Evolutionary conservation across 2,329 filamentous ascomycete genomes (phyloP).

Genomic region (Fusarium pseudograminearum): DNA sequence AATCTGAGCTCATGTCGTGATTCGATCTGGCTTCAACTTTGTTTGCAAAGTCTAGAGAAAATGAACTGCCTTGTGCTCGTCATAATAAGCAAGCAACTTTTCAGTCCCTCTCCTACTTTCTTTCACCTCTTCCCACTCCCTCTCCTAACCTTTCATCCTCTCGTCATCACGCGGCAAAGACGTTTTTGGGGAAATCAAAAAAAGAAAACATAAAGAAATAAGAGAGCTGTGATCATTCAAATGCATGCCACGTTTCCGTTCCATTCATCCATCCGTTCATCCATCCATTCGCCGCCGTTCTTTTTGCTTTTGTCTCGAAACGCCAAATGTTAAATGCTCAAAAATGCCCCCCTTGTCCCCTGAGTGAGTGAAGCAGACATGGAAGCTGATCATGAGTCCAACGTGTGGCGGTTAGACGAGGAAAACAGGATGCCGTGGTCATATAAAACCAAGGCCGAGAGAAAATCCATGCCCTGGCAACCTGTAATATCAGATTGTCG

Average conservation of each 20-base stretch:
- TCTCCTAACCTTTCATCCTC: conserved; percentile 10
- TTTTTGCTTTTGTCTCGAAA: conserved; percentile 51
- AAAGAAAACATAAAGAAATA: conserved; percentile 39
- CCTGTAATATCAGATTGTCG: conserved; percentile 15
- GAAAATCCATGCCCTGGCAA: conserved; percentile 29
- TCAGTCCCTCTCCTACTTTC: conserved; percentile 26
- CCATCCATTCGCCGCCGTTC: conserved; percentile 49
- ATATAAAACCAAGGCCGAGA: conserved; percentile 35
- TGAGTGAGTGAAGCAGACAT: conserved; percentile 26
- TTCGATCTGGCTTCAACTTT: conserved; percentile 29
- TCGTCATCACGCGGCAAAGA: conserved; percentile 29
- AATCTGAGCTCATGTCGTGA: conserved; percentile 26
- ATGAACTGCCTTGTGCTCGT: conserved; percentile 24
- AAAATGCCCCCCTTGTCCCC: conserved; percentile 38
- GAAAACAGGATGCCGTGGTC: conserved; percentile 39
- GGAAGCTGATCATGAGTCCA: conserved; percentile 44
- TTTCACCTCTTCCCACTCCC: not conserved
- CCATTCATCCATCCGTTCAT: conserved; percentile 48
- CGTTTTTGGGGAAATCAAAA: conserved; percentile 43
- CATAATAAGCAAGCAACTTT: conserved; percentile 31
- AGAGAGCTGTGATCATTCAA: conserved; percentile 50
- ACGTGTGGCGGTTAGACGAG: conserved; percentile 45
- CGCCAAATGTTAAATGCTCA: conserved; percentile 49
- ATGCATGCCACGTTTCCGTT: conserved; percentile 51
- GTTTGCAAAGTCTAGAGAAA: conserved; percentile 29